A percentile compares a stretch with the other conserved stretches of the same genome.
These are phyloP conservation scores for Mucor sp. DNA, from an alignment of 371 early-diverging fungal genomes.

Conservation along the genomic window DNA sequence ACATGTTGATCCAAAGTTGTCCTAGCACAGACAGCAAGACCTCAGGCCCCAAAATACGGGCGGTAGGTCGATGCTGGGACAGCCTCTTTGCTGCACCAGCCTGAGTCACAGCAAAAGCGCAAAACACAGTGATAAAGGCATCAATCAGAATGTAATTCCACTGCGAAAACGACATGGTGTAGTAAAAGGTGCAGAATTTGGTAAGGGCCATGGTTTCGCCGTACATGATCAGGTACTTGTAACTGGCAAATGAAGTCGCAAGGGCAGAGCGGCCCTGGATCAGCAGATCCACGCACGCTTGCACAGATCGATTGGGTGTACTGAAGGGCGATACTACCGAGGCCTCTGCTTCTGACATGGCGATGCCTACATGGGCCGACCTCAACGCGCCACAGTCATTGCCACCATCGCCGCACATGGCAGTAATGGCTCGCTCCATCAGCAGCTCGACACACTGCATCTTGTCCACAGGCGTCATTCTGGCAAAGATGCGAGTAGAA, in stretches of 20 bases:
- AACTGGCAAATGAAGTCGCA: slow-evolving; percentile 75
- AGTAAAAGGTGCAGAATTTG: slow-evolving; percentile 60
- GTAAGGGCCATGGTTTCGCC: slow-evolving; percentile 71
- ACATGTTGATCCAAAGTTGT: slow-evolving; percentile 64
- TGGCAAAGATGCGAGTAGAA: slow-evolving; percentile 68
- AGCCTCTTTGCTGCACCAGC: slow-evolving; percentile 56
- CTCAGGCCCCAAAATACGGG: slow-evolving; percentile 71
- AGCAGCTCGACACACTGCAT: slow-evolving; percentile 62
- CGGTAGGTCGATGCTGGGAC: slow-evolving; percentile 68
- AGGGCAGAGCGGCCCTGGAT: slow-evolving; percentile 73
- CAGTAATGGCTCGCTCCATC: slow-evolving; percentile 62
- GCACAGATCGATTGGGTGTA: slow-evolving; percentile 60
- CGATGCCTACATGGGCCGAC: slow-evolving; percentile 92
- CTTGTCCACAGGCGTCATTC: slow-evolving; percentile 80
- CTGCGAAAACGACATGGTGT: slow-evolving; percentile 55
- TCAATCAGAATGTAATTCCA: slow-evolving; percentile 77
- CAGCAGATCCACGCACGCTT: slow-evolving; percentile 70
- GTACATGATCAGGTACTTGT: slow-evolving; percentile 77
- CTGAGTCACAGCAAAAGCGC: slow-evolving; percentile 70
- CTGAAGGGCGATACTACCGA: slow-evolving; percentile 89
- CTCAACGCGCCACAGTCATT: slow-evolving; percentile 97
- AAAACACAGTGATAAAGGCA: slow-evolving; percentile 64
- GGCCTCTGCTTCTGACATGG: slow-evolving; percentile 76
- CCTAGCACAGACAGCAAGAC: slow-evolving; percentile 68
- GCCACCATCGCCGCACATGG: slow-evolving; percentile 99